Evolutionary conservation across 2,329 filamentous ascomycete species (phyloP).

Genomic region (Cadophora sp.): DNA sequence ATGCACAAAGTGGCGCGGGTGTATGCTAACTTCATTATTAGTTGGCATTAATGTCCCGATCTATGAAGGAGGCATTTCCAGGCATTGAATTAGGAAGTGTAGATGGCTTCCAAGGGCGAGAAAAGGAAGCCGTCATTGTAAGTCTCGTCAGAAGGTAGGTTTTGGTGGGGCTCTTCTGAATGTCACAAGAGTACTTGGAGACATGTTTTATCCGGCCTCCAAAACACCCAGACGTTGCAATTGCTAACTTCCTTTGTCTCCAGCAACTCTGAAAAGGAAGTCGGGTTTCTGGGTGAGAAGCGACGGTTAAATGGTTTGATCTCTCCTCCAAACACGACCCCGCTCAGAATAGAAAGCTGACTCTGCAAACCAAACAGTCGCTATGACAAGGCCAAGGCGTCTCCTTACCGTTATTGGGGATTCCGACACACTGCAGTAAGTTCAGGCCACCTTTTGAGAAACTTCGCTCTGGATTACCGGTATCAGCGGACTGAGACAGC

Average conservation of each 20-base stretch:
- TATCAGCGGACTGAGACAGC: constrained; percentile 27
- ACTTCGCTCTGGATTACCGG: background rate
- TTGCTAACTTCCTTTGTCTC: background rate
- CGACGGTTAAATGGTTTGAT: constrained; percentile 85
- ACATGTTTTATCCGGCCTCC: too few species aligned
- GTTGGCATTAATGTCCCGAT: constrained; percentile 76
- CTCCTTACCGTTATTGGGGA: constrained; percentile 92
- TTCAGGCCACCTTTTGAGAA: constrained; percentile 41
- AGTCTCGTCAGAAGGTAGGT: constrained; percentile 78
- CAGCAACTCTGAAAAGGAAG: constrained; percentile 81
- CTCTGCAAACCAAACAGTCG: constrained; percentile 62
- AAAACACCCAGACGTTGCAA: too few species aligned
- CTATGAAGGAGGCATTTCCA: constrained; percentile 81
- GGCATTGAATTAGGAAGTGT: constrained; percentile 95
- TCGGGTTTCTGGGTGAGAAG: constrained; percentile 93
- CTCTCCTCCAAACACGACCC: constrained; percentile 7
- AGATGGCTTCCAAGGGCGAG: constrained; percentile 95
- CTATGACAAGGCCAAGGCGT: constrained; percentile 93
- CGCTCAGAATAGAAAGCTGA: constrained; percentile 25
- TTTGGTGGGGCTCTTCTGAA: too few species aligned
- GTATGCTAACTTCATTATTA: constrained; percentile 48
- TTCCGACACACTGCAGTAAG: constrained; percentile 88
- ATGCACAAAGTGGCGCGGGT: constrained; percentile 20
- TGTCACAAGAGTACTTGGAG: too few species aligned
- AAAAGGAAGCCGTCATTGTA: constrained; percentile 94